Percentiles rank a stretch among this genome's conserved stretches.
Evolutionary conservation across 176 grass and related monocot genomes (phyloP).

Genomic region (Oryza brachyantha): DNA sequence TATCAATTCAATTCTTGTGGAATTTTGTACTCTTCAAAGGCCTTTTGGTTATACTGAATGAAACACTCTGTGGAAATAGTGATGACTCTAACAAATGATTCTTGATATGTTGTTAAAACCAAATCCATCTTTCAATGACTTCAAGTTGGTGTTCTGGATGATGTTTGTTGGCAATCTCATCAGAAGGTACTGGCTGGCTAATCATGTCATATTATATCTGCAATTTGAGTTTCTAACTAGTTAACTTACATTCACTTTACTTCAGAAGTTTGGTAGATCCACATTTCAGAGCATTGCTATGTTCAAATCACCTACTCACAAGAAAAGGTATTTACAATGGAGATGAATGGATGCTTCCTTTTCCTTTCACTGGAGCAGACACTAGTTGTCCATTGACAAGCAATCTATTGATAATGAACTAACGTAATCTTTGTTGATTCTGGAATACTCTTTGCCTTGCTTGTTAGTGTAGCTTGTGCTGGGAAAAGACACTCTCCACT

Average conservation of each 20-base stretch:
- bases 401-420: not conserved
- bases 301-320: not conserved
- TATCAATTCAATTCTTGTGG: conserved; percentile 35
- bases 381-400: conserved; percentile 12
- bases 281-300: conserved; percentile 1
- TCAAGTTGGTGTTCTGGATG: not conserved
- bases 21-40: conserved; percentile 19
- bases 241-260: conserved; percentile 10
- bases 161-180: not conserved
- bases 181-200: not conserved
- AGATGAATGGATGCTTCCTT: not conserved
- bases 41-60: conserved; percentile 30
- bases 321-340: not conserved
- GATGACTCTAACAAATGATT: conserved; percentile 14
- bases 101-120: not conserved
- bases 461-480: not conserved
- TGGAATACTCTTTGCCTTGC: conserved; percentile 11
- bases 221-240: not conserved
- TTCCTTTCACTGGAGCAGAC: conserved; percentile 8
- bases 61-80: conserved; percentile 19
- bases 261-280: not conserved
- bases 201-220: not conserved
- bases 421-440: conserved; percentile 6
- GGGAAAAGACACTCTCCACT: conserved; percentile 4
- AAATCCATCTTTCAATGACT: conserved; percentile 3